Evolutionary conservation across 2,329 filamentous ascomycete genomes (phyloP), one percentile per base, ranked within the genome.

Genomic region (Epichloe sp.): DNA sequence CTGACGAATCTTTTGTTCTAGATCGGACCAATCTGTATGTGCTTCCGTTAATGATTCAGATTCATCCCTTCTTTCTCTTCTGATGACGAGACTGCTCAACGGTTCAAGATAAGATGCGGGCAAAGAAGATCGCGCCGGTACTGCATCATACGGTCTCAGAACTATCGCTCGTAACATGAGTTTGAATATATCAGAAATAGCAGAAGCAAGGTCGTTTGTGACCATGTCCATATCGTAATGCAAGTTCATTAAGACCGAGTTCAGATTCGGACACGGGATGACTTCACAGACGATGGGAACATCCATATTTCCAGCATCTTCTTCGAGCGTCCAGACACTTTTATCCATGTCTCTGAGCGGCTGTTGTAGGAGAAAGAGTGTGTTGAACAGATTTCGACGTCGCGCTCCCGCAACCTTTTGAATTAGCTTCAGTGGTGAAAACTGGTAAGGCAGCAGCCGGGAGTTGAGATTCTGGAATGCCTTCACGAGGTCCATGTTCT

Each of bases 211-310:
- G 15, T 61, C 58, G 6, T 55, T 56, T 0, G 62, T 58, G 5
- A 69, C 58, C 2, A 65, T 64, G 56, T 62, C 74, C 69, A 66
- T 66, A 44, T 84, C 73, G 51, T 78, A 80, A 63, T 93, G 83
- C 12, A 93, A 61, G 19, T 73, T 75, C 44, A 89, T 62, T 0
- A 68, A 62, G 19, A 93, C 56, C 0, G 59, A 68, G 62, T 88
- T 74, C 23, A 69, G 56, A 8, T 62, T 61, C 2, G 69, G 59
- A 44, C 76, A 70, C 1, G 85, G 86, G 4, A 79, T 68, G 3
- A 93, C 65, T 62, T 95, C 89, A 55, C 86, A 83, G 12, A 94
- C 84, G 42, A 95, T 64, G 0, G 88, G 86, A 15, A 84, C 71
- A 63, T 88, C 85, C 84, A 90, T 90, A 5, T 72, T 68, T 3